Evolutionary conservation across 129 eudicot genomes (phyloP), one percentile per base, ranked within the genome.

Genomic region (Tanacetum coccineum): DNA sequence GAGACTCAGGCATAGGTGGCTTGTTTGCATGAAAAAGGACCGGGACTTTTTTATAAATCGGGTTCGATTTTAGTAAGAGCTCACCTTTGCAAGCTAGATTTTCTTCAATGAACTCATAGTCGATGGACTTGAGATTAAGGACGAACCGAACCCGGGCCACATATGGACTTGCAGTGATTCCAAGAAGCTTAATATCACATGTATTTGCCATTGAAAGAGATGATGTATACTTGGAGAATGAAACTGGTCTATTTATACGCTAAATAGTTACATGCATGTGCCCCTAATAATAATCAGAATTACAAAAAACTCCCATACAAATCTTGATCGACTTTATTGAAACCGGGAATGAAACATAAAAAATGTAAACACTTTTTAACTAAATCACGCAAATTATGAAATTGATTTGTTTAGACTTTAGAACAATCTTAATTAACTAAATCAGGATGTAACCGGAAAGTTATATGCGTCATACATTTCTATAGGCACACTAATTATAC

Each of bases 11-110:
- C 18, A 70, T 22, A 8, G 66, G 63, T 5, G 56, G 47, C 4
- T 62, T 62, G 25, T 72, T 47, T n/a, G 39, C 51, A 20, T 61
- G 64, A 0, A 72, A 5, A 13, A 73, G 67, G 45, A 73, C 66
- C 0, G 78, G 72, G 20, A 73, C 42, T 45, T 56, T 64, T 12
- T 73, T 44, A 57, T 63, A n/a, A 73, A 73, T 36, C 17, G 78
- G 78, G 66, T 73, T 73, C 4, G 74, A 58, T 44, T 42, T n/a
- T 12, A 70, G 32, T 14, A 70, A 28, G 20, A 45, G 74, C 55
- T 54, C 58, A 15, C 78, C 56, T 53, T 64, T 73, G 20, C 21
- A 0, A 45, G 18, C 47, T 1, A 52, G 18, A 22, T 64, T 39
- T 61, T 73, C 78, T 14, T 42, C 48, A 1, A 54, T 28, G 59